Percentiles rank a stretch among this genome's conserved stretches.
Evolutionary conservation across 208 protist genomes (phyloP).

Genomic region (Acanthamoeba lenticulata): DNA sequence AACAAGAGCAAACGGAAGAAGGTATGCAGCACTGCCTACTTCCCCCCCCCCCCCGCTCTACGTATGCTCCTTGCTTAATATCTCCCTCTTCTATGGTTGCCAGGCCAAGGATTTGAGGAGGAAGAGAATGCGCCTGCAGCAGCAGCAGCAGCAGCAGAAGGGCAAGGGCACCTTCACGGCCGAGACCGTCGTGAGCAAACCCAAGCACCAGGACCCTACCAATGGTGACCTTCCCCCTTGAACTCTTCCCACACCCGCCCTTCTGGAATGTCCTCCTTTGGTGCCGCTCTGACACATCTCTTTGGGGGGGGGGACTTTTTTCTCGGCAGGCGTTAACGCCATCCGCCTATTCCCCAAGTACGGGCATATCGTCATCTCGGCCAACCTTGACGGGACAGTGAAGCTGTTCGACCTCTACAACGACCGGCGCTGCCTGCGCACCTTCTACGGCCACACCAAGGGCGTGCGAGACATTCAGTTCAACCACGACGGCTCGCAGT

Average conservation of each 20-base stretch:
- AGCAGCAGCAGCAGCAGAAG: not conserved
- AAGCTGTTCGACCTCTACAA: constrained; percentile 92
- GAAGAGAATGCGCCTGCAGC: not conserved
- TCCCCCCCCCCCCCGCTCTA: no score
- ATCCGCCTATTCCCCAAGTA: constrained; percentile 93
- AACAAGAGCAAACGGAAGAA: not conserved
- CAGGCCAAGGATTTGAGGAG: not conserved
- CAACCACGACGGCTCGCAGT: constrained; percentile 88
- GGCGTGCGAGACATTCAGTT: constrained; percentile 94
- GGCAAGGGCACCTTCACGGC: not conserved
- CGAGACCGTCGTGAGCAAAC: not conserved
- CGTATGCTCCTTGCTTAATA: no score
- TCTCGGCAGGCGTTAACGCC: constrained; percentile 92
- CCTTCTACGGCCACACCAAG: constrained; percentile 92
- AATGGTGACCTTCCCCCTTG: no score
- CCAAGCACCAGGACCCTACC: not conserved
- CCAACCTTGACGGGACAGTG: constrained; percentile 89
- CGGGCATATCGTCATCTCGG: constrained; percentile 95
- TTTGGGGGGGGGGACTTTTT: no score
- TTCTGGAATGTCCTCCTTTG: no score
- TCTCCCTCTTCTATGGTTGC: no score
- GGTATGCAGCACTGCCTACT: not conserved
- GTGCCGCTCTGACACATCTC: no score
- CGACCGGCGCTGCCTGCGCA: constrained; percentile 89
- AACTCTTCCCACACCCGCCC: no score